Evolutionary conservation across 805 yeast species (phyloP).

Genomic region (Saccharomyces jurei): DNA sequence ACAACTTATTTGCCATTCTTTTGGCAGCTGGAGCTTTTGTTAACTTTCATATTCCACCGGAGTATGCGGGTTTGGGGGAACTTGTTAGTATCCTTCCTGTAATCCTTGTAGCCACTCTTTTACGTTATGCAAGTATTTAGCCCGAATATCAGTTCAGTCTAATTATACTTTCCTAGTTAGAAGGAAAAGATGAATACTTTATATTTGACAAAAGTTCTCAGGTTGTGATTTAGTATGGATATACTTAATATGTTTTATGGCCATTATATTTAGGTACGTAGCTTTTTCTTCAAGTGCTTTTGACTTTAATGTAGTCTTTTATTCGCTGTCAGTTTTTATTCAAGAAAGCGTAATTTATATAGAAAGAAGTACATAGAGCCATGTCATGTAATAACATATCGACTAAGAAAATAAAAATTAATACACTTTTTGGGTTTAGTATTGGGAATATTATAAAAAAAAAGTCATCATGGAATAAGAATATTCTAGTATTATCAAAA

Average conservation of each 20-base stretch:
- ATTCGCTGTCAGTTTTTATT: not conserved
- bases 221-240: too few species aligned
- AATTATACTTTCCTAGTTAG: too few species aligned
- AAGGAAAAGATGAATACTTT: too few species aligned
- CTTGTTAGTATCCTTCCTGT: not conserved
- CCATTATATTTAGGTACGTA: too few species aligned
- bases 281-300: too few species aligned
- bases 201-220: too few species aligned
- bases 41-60: not conserved
- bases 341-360: too few species aligned
- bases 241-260: too few species aligned
- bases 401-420: too few species aligned
- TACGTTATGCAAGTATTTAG: not conserved
- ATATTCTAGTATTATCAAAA: not conserved
- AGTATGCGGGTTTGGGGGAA: not conserved
- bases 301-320: too few species aligned
- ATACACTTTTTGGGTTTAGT: too few species aligned
- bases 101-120: not conserved
- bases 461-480: not conserved
- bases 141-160: not conserved
- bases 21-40: not conserved
- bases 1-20: not conserved
- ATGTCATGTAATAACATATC: not conserved
- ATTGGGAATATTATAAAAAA: not conserved
- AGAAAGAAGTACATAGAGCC: not conserved